Percentiles rank a stretch among this genome's conserved stretches.
These are phyloP conservation scores for Tubosaeta sp. DNA, from an alignment of 768 basidiomycete species.

Conservation along the genomic window DNA sequence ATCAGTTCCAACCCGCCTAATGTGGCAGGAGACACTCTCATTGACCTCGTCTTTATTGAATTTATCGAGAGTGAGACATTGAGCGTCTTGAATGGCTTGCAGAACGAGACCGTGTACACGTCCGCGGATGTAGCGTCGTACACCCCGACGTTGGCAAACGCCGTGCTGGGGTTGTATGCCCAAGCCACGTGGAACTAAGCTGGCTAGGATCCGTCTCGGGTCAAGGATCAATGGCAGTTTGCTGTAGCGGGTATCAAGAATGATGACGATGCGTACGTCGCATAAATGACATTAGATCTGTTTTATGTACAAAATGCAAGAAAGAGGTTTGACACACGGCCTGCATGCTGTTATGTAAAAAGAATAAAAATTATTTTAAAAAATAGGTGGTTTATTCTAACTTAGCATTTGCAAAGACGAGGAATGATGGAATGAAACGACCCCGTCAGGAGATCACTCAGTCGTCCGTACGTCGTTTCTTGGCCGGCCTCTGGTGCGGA, in stretches of 20 bases:
- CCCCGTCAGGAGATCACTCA: too few relatives aligned
- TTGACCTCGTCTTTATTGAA: conserved; percentile 76
- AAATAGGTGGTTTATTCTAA: neutral
- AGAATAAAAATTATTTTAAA: conserved; percentile 13
- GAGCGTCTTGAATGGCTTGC: conserved; percentile 50
- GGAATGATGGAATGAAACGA: too few relatives aligned
- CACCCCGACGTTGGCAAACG: conserved; percentile 40
- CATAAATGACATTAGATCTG: neutral
- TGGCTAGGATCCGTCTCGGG: neutral
- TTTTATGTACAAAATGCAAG: conserved; percentile 4
- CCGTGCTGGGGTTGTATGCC: conserved; percentile 37
- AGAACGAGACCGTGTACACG: conserved; percentile 47
- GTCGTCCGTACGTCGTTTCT: conserved; percentile 31
- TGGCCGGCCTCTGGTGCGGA: conserved; percentile 16
- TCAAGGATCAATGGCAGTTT: neutral
- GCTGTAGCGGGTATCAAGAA: neutral
- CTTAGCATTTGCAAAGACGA: too few relatives aligned
- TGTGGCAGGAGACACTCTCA: conserved; percentile 42
- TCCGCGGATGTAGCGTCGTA: conserved; percentile 51
- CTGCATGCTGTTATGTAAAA: conserved; percentile 5
- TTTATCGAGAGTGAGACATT: conserved; percentile 58
- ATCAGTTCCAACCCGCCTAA: conserved; percentile 52
- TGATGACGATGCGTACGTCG: neutral
- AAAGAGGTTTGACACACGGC: neutral
- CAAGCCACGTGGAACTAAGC: neutral